Evolutionary conservation across 805 yeast genomes (phyloP).

Genomic region (Barnettozyma salicaria): DNA sequence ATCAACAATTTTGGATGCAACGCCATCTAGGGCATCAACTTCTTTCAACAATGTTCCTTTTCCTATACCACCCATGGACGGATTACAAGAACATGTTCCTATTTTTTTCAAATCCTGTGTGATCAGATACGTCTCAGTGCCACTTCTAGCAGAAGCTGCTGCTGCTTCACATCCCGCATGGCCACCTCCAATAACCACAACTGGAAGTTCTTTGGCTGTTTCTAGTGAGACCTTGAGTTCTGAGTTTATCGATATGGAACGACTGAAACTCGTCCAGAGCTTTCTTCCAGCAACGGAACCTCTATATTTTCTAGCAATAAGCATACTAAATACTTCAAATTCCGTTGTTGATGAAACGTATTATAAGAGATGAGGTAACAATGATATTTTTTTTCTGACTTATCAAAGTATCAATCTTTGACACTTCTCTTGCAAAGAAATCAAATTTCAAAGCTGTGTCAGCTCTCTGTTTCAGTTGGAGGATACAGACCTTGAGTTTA

Average conservation of each 20-base stretch:
- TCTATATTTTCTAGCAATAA: too few species aligned
- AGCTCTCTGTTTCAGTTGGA: too few species aligned
- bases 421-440: too few species aligned
- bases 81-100: slow-evolving; percentile 96
- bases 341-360: too few species aligned
- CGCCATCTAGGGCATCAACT: slow-evolving; percentile 95
- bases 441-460: too few species aligned
- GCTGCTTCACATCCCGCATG: slow-evolving; percentile 99
- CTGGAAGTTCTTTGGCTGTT: slow-evolving; percentile 39
- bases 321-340: too few species aligned
- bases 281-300: too few species aligned
- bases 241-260: slow-evolving; percentile 19
- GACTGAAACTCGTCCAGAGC: too few species aligned
- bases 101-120: slow-evolving; percentile 73
- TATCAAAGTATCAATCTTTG: too few species aligned
- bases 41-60: slow-evolving; percentile 90
- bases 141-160: slow-evolving; percentile 83
- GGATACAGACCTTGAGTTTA: too few species aligned
- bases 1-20: slow-evolving; percentile 81
- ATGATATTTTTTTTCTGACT: too few species aligned
- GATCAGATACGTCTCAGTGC: slow-evolving; percentile 60
- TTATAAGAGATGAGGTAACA: too few species aligned
- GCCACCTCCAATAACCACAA: slow-evolving; percentile 92
- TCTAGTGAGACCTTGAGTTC: slow-evolving; percentile 17
- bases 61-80: slow-evolving; percentile 98